Evolutionary conservation across 1,284 basidiomycete genomes (phyloP), one percentile per base, ranked within the genome.

Genomic region (Irpex lacteus): DNA sequence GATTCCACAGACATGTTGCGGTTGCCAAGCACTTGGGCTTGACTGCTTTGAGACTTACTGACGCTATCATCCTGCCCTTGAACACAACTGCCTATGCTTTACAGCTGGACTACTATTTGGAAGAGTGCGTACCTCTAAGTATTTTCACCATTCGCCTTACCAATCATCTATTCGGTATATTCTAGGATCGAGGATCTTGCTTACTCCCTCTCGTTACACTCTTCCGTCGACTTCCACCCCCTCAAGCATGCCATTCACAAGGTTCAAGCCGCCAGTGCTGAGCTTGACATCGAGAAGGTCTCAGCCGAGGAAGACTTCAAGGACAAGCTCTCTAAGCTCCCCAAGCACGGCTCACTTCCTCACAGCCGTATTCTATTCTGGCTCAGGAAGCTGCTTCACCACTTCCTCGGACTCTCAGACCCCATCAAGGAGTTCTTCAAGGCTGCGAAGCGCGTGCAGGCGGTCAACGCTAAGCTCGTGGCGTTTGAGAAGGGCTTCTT

Each of bases 401-500:
- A 59, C 11, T 15, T 58, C 54, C 36, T 44, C 21, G n/a, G 53
- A 60, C 63, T 50, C 18, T n/a, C 36, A 36, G 54, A 57, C 52
- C 67, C 66, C 32, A 58, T 66, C 19, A 58, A 59, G 56, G 62
- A 62, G 65, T 70, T 94, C 70, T 80, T 85, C 67, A 81, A 82
- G 68, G 86, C 90, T 2, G 83, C 86, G 5, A 82, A 83, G 69
- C 84, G 87, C 50, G 84, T 96, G 47, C 81, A 82, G 54, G 73
- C 66, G 40, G 84, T 89, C 60, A 98, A 98, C 76, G 78, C 82
- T 76, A 90, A 89, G 74, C 78, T 96, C 37, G 79, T 84, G 40
- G 72, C 77, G 3, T 97, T 97, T 70, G 96, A 98, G 75, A 83
- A 83, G 61, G 94, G 94, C 8, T 95, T 98, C 77, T 89, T 97